Percentiles rank a stretch among this genome's conserved stretches.
Conservation (phyloP, 257 asterid species). For the Hygrophila difformis region DNA sequence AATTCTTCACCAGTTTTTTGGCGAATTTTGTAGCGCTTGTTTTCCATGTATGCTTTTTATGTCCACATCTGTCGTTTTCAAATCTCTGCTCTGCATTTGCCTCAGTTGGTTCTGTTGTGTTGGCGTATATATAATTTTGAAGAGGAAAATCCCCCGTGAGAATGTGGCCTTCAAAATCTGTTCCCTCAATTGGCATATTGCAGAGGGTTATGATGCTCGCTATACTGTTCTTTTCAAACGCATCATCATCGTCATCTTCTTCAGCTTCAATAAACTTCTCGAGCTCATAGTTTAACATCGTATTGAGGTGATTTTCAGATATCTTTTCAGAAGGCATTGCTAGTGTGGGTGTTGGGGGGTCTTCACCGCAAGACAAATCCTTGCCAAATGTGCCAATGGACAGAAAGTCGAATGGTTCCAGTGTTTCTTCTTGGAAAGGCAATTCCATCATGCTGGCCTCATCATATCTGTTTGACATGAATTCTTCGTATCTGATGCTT, state of each 20-base stretch:
- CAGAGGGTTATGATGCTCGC: constrained; percentile 49
- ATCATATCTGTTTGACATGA: constrained; percentile 20
- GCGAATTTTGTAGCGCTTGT: constrained; percentile 29
- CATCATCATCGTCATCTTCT: constrained; percentile 41
- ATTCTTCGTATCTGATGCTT: constrained; percentile 20
- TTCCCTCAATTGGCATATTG: constrained; percentile 34
- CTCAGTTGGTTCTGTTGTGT: constrained; percentile 38
- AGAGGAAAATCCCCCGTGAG: constrained; percentile 45
- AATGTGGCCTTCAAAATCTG: constrained; percentile 28
- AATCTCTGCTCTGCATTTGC: constrained; percentile 26
- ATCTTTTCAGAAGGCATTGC: constrained; percentile 33
- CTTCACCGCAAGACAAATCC: constrained; percentile 36
- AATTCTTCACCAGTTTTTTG: constrained; percentile 57
- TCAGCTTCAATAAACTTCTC: constrained; percentile 63
- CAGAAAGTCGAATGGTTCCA: constrained; percentile 64
- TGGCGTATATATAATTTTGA: constrained; percentile 56
- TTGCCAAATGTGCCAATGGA: constrained; percentile 79
- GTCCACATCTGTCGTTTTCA: constrained; percentile 33
- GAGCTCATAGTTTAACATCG: constrained; percentile 53
- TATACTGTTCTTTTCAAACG: constrained; percentile 47
- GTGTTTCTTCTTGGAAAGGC: constrained; percentile 29
- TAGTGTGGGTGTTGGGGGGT: constrained; percentile 71
- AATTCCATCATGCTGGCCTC: constrained; percentile 23
- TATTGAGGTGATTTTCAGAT: constrained; percentile 46
- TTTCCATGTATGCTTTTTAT: constrained; percentile 27